Evolutionary conservation across 106 monocot species (phyloP), one percentile per base, ranked within the genome.

Genomic region (Posidonia australis): DNA sequence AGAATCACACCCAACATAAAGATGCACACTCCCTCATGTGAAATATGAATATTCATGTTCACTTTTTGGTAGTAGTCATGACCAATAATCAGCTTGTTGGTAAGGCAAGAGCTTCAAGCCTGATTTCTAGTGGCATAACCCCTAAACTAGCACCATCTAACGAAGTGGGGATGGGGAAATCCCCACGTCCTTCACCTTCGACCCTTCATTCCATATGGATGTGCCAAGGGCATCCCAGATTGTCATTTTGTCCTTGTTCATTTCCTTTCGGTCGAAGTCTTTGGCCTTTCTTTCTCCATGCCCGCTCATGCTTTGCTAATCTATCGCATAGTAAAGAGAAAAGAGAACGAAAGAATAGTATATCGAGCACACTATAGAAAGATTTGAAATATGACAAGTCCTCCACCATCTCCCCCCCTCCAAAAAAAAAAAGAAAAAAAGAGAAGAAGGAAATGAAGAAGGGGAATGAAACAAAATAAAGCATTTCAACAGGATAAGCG

Each of bases 191-290:
- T n/a, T 10, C 27, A 30, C 60, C 32, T 60, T 60, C 25, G 56
- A 57, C 56, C 56, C 56, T 23, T 25, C 26, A 5, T 57, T 27
- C 56, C 56, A 57, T 57, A 57, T 57, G 56, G 56, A 26, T 9
- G 56, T 57, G 56, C 3, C 56, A 9, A 21, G 25, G 56, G 56
- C 56, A 57, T 57, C 56, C 23, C 56, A 57, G 12, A 9, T 57
- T 57, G 56, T 57, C 56, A 57, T 57, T 57, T 57, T 18, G 25
- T 26, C 56, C 56, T 57, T 25, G 56, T 21, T 57, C 56, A 57
- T 57, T 44, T 12, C 44, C 44, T 44, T 54, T 19, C n/a, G 5
- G 9, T 54, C 16, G 21, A 54, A 19, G 54, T 54, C 54, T 54
- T 54, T 54, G 54, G 54, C 54, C 54, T 54, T 54, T 54, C 54